Evolutionary conservation across 31 red algal species (phyloP), one percentile per base, ranked within the genome.

Genomic region (Porphyra umbilicalis): DNA sequence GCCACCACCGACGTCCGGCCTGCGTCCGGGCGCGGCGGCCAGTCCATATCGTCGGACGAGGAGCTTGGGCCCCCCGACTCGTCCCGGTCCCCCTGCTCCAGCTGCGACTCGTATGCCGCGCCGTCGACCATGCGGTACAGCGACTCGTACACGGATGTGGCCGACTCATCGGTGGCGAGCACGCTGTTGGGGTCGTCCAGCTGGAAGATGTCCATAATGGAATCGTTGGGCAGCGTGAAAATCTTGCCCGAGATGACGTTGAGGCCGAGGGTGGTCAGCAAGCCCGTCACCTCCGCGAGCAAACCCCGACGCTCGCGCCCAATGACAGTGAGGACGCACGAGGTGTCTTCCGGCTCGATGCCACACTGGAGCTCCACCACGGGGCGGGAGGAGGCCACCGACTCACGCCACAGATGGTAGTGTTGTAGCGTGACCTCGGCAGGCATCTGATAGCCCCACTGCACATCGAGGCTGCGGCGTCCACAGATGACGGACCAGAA

Each of bases 171-270:
- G 29, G 90, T 84, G 6, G 80, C 71, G 39, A 98, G 88, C 38
- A 95, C 79, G 38, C 77, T 38, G 11, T 87, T 74, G 32, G 86
- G 83, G 79, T 98, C 96, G 75, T 84, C 74, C 25, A 98, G 74
- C 10, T 75, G 82, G 79, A 98, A 98, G 46, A 95, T 91, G 77
- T 98, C 96, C 92, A 98, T 98, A 77, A 98, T 86, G 32, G 90
- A 84, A 40, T 90, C 90, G 79, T 87, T 89, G 30, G 96, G 92
- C 35, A 98, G 85, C 31, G 96, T 89, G 76, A 95, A 95, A 78
- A 98, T 94, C 36, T 90, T 95, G 9, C 93, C 96, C 36, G 90
- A 86, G 18, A 86, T 76, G 40, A 95, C 87, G n/a, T 88, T 87
- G 35, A 98, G 89, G 34, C 90, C 79, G 37, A 86, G 85, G 16